Evolutionary conservation across 257 asterid species (phyloP).

Genomic region (Scutellaria barbata): DNA sequence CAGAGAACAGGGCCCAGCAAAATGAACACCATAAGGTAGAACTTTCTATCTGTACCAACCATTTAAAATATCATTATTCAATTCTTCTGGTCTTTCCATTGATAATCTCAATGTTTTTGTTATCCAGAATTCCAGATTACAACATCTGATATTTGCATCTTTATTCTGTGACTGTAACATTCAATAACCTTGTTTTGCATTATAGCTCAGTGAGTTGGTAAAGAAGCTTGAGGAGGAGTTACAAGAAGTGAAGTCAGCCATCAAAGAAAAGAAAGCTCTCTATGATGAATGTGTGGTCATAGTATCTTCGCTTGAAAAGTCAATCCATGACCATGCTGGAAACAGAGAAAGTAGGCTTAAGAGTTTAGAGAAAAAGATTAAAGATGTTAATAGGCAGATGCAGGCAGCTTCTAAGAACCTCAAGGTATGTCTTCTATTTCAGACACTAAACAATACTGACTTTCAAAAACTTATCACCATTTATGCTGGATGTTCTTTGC

Average conservation of each 20-base stretch:
- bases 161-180: slow-evolving; percentile 12
- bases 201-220: slow-evolving; percentile 86
- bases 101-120: slow-evolving; percentile 13
- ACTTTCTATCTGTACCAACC: slow-evolving; percentile 26
- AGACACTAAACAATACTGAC: slow-evolving; percentile 17
- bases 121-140: slow-evolving; percentile 7
- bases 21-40: slow-evolving; percentile 97
- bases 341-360: slow-evolving; percentile 78
- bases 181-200: slow-evolving; percentile 32
- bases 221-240: slow-evolving; percentile 80
- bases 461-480: slow-evolving; percentile 12
- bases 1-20: slow-evolving; percentile 87
- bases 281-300: slow-evolving; percentile 64
- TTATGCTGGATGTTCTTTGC: slow-evolving; percentile 22
- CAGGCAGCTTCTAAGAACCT: slow-evolving; percentile 78
- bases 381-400: slow-evolving; percentile 67
- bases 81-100: slow-evolving; percentile 26
- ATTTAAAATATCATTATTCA: slow-evolving; percentile 14
- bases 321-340: slow-evolving; percentile 81
- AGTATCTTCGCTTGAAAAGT: slow-evolving; percentile 77
- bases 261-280: slow-evolving; percentile 63
- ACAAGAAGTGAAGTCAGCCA: slow-evolving; percentile 66
- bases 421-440: slow-evolving; percentile 55
- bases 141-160: slow-evolving; percentile 8
- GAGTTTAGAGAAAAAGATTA: slow-evolving; percentile 82